Conservation (phyloP, 768 basidiomycete genomes). For the Podaxis sp. region DNA sequence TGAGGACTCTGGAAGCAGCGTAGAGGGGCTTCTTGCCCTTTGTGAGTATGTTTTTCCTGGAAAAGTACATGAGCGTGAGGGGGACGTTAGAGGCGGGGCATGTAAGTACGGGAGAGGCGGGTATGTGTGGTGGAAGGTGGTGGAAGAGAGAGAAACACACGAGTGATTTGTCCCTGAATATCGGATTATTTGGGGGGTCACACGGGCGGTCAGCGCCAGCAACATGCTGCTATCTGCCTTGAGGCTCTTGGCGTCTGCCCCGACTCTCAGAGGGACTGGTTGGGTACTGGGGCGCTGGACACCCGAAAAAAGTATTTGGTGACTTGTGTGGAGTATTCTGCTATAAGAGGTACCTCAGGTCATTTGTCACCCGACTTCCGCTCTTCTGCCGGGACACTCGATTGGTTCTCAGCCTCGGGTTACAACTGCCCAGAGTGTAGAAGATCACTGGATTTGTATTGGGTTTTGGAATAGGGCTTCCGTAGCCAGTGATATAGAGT, state of each 20-base stretch:
- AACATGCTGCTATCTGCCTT: neutral
- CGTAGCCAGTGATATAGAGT: too few species aligned
- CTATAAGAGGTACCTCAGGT: neutral
- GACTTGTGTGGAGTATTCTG: neutral
- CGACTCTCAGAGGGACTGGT: neutral
- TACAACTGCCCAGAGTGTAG: neutral
- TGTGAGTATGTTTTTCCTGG: slow-evolving; percentile 48
- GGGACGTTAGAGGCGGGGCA: neutral
- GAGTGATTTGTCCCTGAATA: neutral
- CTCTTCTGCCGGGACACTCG: neutral
- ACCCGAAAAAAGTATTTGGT: neutral
- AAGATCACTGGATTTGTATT: neutral
- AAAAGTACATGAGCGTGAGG: slow-evolving; percentile 40
- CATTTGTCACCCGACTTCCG: neutral
- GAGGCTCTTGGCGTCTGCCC: neutral
- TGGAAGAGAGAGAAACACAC: neutral
- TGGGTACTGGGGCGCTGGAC: neutral
- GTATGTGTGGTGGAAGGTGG: neutral
- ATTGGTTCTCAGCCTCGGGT: too few species aligned
- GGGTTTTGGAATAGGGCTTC: too few species aligned
- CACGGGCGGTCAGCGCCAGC: neutral
- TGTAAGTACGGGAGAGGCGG: neutral
- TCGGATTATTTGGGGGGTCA: neutral
- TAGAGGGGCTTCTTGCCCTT: slow-evolving; percentile 55
- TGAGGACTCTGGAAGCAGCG: slow-evolving; percentile 55